These are phyloP conservation scores for Aureobasidium melanogenum DNA, from an alignment of 2,329 filamentous ascomycete species.

Conservation along the genomic window DNA sequence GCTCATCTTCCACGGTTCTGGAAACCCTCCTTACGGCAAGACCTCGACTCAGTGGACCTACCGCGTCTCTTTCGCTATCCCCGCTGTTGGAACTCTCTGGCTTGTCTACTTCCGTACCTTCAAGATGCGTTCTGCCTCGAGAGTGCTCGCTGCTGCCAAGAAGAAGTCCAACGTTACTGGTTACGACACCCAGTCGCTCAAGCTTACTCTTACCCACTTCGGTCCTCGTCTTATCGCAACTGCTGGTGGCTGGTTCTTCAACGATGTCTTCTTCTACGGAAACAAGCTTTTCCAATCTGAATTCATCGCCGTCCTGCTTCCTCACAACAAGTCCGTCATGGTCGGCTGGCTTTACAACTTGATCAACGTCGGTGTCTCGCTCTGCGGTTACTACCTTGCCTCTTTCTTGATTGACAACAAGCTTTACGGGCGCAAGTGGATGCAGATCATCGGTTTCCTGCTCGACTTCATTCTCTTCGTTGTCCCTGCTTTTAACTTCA, in stretches of 20 bases:
- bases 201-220: slow-evolving; percentile 71
- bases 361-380: slow-evolving; percentile 78
- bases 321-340: slow-evolving; percentile 63
- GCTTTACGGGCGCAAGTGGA: slow-evolving; percentile 89
- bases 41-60: slow-evolving; percentile 82
- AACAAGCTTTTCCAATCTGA: slow-evolving; percentile 95
- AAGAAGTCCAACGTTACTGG: slow-evolving; percentile 80
- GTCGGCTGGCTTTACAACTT: slow-evolving; percentile 87
- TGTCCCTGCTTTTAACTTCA: slow-evolving; percentile 78
- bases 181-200: slow-evolving; percentile 80
- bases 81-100: slow-evolving; percentile 84
- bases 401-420: slow-evolving; percentile 91
- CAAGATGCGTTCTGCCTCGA: slow-evolving; percentile 85
- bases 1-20: slow-evolving; percentile 76
- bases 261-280: slow-evolving; percentile 98
- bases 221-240: slow-evolving; percentile 81
- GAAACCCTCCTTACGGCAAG: slow-evolving; percentile 66
- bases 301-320: slow-evolving; percentile 77
- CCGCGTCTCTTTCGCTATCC: slow-evolving; percentile 85
- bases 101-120: slow-evolving; percentile 92
- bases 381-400: slow-evolving; percentile 83
- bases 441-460: slow-evolving; percentile 91
- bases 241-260: slow-evolving; percentile 84
- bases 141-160: slow-evolving; percentile 74
- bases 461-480: slow-evolving; percentile 92